Base-by-base conservation (phyloP, 2,329 filamentous ascomycete genomes). In the Teratosphaeria zuluensis region DNA sequence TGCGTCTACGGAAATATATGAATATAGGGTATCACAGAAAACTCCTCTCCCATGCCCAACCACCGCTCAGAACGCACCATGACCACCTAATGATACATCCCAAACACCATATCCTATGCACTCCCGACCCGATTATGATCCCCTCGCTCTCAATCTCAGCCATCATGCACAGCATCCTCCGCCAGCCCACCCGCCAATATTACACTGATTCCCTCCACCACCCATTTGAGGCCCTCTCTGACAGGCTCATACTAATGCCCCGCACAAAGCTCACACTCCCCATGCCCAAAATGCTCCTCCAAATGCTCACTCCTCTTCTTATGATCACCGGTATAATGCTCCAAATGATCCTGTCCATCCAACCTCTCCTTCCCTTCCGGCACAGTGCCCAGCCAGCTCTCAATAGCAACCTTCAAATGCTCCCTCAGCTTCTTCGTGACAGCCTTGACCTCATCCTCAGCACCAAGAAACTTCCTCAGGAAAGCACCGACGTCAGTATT, bases 401-500 rank as follows among this genome's bases (percentile, higher is more conserved):
- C 69, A 0, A 64, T 67, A 51, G 67, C 42, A 4, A 66, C 66
- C 56, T 70, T 72, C 54, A 75, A 66, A 75, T 84, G 85, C 62
- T 84, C 75, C 65, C 79, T 81, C 52, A 99, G 76, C 73, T 94
- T 86, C 68, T 84, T 77, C 0, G 92, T 96, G 58, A 97, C 84
- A 33, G 79, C 78, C 1, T 89, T 82, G 1, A 96, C 83, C 69
- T 96, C 86, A 1, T 95, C 83, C 68, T 96, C 86, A 1, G 97
- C 83, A 54, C 83, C 82, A 0, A 99, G 81, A 69, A 94, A 99
- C 8, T 84, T 77, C 7, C 84, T 78, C 59, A 99, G 75, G 72
- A 96, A 99, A 52, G 82, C 78, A 35, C 94, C 94, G 0, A 99
- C 81, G 30, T 97, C 91, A 0, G 87, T 97, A 71, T 99, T 99